A percentile compares a stretch with the other conserved stretches of the same genome.
Conservation (phyloP, 371 early-diverging fungal genomes). For the Nosema muscidifuracis region DNA sequence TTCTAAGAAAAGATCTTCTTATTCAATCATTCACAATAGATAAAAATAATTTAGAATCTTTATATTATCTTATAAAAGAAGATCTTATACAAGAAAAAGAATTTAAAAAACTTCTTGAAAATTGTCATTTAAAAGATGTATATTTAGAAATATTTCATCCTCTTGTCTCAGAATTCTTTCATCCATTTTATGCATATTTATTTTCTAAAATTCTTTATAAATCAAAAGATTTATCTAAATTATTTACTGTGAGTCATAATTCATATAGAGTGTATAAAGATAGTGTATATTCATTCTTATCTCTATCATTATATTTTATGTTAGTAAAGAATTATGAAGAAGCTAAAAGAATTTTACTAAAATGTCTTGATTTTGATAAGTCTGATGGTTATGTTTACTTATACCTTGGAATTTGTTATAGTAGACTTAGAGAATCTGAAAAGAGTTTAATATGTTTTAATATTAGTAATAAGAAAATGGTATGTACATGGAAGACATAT, state of each 20-base stretch:
- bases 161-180: conserved; percentile 1
- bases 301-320: conserved; percentile 44
- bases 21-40: conserved; percentile 25
- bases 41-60: conserved; percentile 27
- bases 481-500: conserved; percentile 25
- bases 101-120: neutral
- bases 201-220: conserved; percentile 15
- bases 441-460: conserved; percentile 32
- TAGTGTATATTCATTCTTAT: conserved; percentile 23
- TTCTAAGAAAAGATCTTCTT: conserved; percentile 19
- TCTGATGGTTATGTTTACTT: conserved; percentile 23
- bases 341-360: conserved; percentile 37
- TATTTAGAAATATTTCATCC: conserved; percentile 5
- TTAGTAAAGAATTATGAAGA: conserved; percentile 33
- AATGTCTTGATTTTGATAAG: conserved; percentile 23
- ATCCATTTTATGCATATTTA: conserved; percentile 17
- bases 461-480: conserved; percentile 36
- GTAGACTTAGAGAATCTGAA: conserved; percentile 42
- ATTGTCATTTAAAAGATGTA: neutral
- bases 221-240: neutral
- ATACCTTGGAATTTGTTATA: conserved; percentile 44
- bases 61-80: conserved; percentile 26
- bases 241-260: conserved; percentile 24
- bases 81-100: conserved; percentile 10
- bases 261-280: conserved; percentile 17